A percentile compares a stretch with the other conserved stretches of the same genome.
These are phyloP conservation scores for Pueraria montana DNA, from an alignment of 306 rosid genomes.

Conservation along the genomic window DNA sequence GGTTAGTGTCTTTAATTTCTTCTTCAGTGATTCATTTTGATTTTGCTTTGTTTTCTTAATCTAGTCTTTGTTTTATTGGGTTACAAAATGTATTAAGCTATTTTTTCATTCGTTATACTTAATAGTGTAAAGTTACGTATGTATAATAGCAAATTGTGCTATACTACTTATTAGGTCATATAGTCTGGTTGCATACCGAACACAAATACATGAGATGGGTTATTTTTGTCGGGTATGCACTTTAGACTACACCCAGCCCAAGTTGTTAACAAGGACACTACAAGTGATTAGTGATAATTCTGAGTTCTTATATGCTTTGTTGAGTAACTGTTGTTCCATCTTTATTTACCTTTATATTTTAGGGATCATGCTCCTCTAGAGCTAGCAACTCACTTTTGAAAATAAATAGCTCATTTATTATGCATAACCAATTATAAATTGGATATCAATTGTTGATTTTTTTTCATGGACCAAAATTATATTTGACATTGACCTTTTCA, in stretches of 20 bases:
- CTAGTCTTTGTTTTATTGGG: constrained; percentile 21
- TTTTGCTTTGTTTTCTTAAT: background rate
- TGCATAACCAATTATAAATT: too few relatives aligned
- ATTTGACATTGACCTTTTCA: too few relatives aligned
- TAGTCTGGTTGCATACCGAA: constrained; percentile 27
- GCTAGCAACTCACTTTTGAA: background rate
- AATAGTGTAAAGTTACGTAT: constrained; percentile 50
- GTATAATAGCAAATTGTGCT: constrained; percentile 17
- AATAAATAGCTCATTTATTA: too few relatives aligned
- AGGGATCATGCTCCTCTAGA: background rate
- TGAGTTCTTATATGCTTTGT: background rate
- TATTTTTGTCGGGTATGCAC: constrained; percentile 5
- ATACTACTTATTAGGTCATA: background rate
- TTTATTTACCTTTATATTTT: background rate
- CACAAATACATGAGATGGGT: background rate
- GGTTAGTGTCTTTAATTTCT: constrained; percentile 3
- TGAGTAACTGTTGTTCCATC: background rate
- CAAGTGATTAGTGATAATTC: constrained; percentile 22
- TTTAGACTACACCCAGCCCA: background rate
- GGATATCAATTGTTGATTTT: too few relatives aligned
- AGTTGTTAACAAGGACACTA: background rate
- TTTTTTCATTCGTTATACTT: constrained; percentile 57
- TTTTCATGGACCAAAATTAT: too few relatives aligned
- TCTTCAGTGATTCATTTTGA: constrained; percentile 8
- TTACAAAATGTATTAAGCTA: constrained; percentile 48